Evolutionary conservation across 169 alveolate genomes (phyloP).

Genomic region (Cryptosporidium sp.): DNA sequence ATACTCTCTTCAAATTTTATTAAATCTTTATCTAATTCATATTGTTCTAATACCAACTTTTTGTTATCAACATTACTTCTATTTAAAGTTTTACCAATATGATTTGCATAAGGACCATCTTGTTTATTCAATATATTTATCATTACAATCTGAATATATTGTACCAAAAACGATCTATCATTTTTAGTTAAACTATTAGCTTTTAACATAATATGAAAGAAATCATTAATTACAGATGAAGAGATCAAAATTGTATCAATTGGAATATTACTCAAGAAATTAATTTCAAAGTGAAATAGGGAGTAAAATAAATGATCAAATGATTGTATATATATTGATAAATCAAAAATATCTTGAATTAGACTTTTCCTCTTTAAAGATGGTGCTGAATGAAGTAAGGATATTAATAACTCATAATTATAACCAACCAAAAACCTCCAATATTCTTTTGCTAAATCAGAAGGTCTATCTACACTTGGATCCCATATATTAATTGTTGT

Average conservation of each 20-base stretch:
- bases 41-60: slow-evolving; percentile 8
- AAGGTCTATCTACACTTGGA: slow-evolving; percentile 63
- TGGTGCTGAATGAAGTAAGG: slow-evolving; percentile 63
- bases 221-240: slow-evolving; percentile 62
- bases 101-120: slow-evolving; percentile 23
- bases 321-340: slow-evolving; percentile 62
- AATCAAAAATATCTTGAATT: slow-evolving; percentile 35
- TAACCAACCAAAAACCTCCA: slow-evolving; percentile 43
- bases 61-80: background rate
- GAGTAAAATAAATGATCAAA: slow-evolving; percentile 62
- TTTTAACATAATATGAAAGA: slow-evolving; percentile 45
- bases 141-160: slow-evolving; percentile 44
- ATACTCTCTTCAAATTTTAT: slow-evolving; percentile 32
- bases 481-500: slow-evolving; percentile 6
- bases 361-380: slow-evolving; percentile 26
- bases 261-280: slow-evolving; percentile 61
- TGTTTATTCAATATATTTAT: slow-evolving; percentile 2
- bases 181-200: slow-evolving; percentile 5
- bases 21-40: slow-evolving; percentile 19
- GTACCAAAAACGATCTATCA: slow-evolving; percentile 40
- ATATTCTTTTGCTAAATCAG: slow-evolving; percentile 40
- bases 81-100: slow-evolving; percentile 26
- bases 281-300: slow-evolving; percentile 41
- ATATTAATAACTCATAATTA: slow-evolving; percentile 48
- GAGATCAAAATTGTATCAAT: slow-evolving; percentile 50